Percentiles rank a stretch among this genome's conserved stretches.
Evolutionary conservation across 2,329 filamentous ascomycete species (phyloP).

Genomic region (Pochonia chlamydosporia): DNA sequence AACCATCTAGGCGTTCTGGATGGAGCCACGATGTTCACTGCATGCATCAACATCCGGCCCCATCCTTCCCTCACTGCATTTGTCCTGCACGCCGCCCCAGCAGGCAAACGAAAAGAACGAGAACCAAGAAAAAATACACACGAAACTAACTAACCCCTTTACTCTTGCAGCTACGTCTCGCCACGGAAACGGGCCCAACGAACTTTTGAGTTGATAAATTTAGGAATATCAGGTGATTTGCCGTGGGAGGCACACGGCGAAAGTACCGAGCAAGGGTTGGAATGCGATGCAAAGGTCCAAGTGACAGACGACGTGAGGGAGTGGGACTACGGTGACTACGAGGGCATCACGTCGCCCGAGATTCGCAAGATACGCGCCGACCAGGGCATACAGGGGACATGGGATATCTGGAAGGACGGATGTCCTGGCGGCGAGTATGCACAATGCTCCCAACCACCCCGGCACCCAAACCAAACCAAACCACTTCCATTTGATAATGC

Average conservation of each 20-base stretch:
- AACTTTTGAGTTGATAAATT: slow-evolving; percentile 81
- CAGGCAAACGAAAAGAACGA: too few relatives aligned
- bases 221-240: slow-evolving; percentile 61
- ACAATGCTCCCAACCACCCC: too few relatives aligned
- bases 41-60: neutral
- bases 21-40: slow-evolving; percentile 2
- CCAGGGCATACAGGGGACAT: slow-evolving; percentile 52
- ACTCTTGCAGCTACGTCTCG: slow-evolving; percentile 65
- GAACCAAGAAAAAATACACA: too few relatives aligned
- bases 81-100: neutral
- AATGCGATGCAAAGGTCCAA: slow-evolving; percentile 56
- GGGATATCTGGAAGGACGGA: slow-evolving; percentile 89
- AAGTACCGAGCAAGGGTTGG: slow-evolving; percentile 27
- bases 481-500: too few relatives aligned
- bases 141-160: neutral
- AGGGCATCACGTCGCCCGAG: slow-evolving; percentile 68
- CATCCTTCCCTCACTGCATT: neutral
- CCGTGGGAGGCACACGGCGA: slow-evolving; percentile 59
- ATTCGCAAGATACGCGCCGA: slow-evolving; percentile 55
- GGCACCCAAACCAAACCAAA: too few relatives aligned
- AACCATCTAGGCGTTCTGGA: neutral
- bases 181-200: slow-evolving; percentile 78
- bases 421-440: slow-evolving; percentile 82
- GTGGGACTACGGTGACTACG: slow-evolving; percentile 86
- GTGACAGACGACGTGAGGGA: slow-evolving; percentile 70